phyloP scores from a whole-genome alignment of 768 basidiomycete genomes.

The Omphalotus guepiniiformis region DNA sequence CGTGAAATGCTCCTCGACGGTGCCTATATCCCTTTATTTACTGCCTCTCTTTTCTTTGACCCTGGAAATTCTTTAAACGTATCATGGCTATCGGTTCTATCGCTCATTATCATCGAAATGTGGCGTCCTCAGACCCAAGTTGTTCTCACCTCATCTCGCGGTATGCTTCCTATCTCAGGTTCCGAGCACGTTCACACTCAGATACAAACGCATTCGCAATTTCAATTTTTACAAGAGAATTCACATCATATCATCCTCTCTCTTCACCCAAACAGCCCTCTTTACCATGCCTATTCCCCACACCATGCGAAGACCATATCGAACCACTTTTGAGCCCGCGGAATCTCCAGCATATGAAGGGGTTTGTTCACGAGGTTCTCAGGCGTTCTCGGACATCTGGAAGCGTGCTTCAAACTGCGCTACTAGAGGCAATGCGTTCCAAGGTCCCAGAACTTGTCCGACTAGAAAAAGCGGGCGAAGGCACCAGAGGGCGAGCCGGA shows the following conservation, averaged over 20 bases:
- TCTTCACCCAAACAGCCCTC: not conserved
- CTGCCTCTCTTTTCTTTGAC: too few species aligned
- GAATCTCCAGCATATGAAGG: conserved; percentile 56
- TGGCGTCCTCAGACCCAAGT: conserved; percentile 70
- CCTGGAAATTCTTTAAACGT: too few species aligned
- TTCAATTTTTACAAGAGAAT: too few species aligned
- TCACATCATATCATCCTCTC: conserved; percentile 36
- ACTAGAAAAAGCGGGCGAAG: conserved; percentile 37
- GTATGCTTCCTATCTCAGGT: conserved; percentile 24
- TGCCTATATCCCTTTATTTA: too few species aligned
- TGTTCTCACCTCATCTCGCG: conserved; percentile 37
- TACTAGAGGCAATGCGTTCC: conserved; percentile 72
- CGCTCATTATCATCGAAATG: too few species aligned
- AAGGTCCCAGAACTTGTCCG: conserved; percentile 64
- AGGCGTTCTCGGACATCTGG: conserved; percentile 83
- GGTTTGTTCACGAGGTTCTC: conserved; percentile 86
- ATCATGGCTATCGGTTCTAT: too few species aligned
- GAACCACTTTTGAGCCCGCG: conserved; percentile 13
- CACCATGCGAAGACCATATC: not conserved
- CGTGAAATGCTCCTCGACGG: too few species aligned
- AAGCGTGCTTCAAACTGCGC: conserved; percentile 78
- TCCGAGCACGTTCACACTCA: conserved; percentile 1
- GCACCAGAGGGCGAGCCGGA: conserved; percentile 36
- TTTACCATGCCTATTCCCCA: not conserved
- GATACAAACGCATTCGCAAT: too few species aligned